A percentile compares a stretch with the other conserved stretches of the same genome.
Evolutionary conservation across 768 basidiomycete species (phyloP).

Genomic region (Pisolithus orientalis): DNA sequence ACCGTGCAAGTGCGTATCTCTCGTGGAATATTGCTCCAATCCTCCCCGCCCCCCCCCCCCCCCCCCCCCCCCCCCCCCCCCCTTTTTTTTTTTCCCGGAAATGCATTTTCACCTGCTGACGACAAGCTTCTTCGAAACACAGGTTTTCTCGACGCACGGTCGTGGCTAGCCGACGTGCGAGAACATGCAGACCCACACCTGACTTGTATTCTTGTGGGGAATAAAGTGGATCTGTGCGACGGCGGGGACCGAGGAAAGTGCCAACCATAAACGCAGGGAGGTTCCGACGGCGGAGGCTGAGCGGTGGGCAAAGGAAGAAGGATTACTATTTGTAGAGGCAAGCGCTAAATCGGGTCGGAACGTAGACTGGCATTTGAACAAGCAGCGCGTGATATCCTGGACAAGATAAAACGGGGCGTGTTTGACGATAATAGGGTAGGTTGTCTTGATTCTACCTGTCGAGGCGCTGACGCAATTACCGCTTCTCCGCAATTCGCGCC

Average conservation of each 20-base stretch:
- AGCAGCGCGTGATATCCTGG: conserved; percentile 68
- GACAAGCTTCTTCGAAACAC: conserved; percentile 4
- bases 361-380: conserved; percentile 75
- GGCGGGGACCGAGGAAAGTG: conserved; percentile 20
- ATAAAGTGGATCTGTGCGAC: conserved; percentile 78
- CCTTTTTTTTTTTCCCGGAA: neutral
- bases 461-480: neutral
- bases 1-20: neutral
- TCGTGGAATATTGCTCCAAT: too few relatives aligned
- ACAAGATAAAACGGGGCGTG: conserved; percentile 69
- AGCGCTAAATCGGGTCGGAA: conserved; percentile 82
- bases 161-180: conserved; percentile 83
- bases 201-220: conserved; percentile 86
- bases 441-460: conserved; percentile 3
- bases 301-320: conserved; percentile 70
- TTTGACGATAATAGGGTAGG: conserved; percentile 78
- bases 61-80: too few relatives aligned
- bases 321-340: conserved; percentile 81
- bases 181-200: conserved; percentile 86
- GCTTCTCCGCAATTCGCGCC: neutral
- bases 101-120: neutral
- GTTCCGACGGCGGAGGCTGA: conserved; percentile 67
- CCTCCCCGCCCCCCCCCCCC: too few relatives aligned
- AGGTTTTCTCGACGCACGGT: conserved; percentile 67
- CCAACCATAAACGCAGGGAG: conserved; percentile 30